phyloP scores from a whole-genome alignment of 2,329 filamentous ascomycete species.

The Parastagonospora nodorum region DNA sequence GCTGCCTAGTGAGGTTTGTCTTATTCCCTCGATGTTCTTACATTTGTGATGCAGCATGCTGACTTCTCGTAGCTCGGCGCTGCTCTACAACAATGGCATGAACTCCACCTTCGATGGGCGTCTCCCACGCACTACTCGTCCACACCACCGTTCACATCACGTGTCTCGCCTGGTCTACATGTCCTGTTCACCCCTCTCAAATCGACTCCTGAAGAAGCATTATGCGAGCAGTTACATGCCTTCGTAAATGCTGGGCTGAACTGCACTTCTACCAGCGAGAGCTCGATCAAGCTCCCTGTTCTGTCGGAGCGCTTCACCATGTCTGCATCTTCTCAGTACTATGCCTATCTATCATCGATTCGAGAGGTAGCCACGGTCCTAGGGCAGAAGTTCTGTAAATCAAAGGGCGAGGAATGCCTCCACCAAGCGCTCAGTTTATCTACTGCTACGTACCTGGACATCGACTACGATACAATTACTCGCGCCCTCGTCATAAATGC shows the following conservation, averaged over 20 bases:
- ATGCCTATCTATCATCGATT: constrained; percentile 58
- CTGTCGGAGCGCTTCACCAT: constrained; percentile 65
- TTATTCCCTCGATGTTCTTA: background rate
- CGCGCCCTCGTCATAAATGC: constrained; percentile 68
- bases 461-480: constrained; percentile 75
- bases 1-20: constrained; percentile 67
- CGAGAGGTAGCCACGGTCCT: background rate
- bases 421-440: constrained; percentile 53
- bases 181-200: constrained; percentile 71
- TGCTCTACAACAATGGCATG: constrained; percentile 67
- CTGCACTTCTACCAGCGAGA: constrained; percentile 60
- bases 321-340: constrained; percentile 71
- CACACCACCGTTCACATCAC: constrained; percentile 73
- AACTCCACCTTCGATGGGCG: constrained; percentile 82
- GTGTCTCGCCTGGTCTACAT: constrained; percentile 80
- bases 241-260: constrained; percentile 61
- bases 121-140: constrained; percentile 62
- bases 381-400: background rate
- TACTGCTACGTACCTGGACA: constrained; percentile 69
- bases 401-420: constrained; percentile 56
- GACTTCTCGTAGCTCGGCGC: constrained; percentile 57
- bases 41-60: background rate
- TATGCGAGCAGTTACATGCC: constrained; percentile 65
- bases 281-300: constrained; percentile 66
- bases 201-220: constrained; percentile 29